Percentiles rank a stretch among this genome's conserved stretches.
Conservation (phyloP, 2,329 filamentous ascomycete species). For the Cercospora nicotianae region DNA sequence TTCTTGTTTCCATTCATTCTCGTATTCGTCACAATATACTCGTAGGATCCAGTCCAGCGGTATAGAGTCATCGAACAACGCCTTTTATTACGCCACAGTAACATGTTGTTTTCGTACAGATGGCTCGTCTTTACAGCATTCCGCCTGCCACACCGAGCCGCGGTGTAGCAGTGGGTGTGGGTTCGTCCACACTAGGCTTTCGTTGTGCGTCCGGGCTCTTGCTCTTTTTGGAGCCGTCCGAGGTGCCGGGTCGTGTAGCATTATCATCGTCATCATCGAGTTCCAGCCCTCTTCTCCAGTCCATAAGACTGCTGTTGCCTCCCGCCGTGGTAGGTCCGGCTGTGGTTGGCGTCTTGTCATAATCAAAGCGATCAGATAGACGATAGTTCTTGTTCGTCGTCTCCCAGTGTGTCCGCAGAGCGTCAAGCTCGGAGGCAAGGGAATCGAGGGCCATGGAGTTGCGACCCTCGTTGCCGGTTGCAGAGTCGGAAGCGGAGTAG, state of each 20-base stretch:
- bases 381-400: slow-evolving; percentile 94
- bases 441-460: slow-evolving; percentile 66
- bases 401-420: slow-evolving; percentile 89
- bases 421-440: slow-evolving; percentile 87
- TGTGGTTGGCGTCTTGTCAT: slow-evolving; percentile 42
- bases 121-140: slow-evolving; percentile 7
- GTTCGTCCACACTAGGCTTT: slow-evolving; percentile 2
- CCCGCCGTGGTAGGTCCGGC: slow-evolving; percentile 28
- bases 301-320: slow-evolving; percentile 71
- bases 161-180: slow-evolving; percentile 10
- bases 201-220: background rate
- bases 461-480: slow-evolving; percentile 29
- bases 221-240: slow-evolving; percentile 12
- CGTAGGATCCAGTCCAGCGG: background rate
- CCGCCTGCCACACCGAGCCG: slow-evolving; percentile 5
- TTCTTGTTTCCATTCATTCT: background rate
- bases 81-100: background rate
- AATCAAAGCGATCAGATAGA: slow-evolving; percentile 86
- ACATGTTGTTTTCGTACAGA: background rate
- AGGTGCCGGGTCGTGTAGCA: slow-evolving; percentile 23
- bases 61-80: background rate
- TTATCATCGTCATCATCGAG: slow-evolving; percentile 37
- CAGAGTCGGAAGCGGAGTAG: slow-evolving; percentile 43
- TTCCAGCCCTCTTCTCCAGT: slow-evolving; percentile 79
- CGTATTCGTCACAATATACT: background rate